Conservation (phyloP, 2,329 filamentous ascomycete species). For the Colletotrichum horii region DNA sequence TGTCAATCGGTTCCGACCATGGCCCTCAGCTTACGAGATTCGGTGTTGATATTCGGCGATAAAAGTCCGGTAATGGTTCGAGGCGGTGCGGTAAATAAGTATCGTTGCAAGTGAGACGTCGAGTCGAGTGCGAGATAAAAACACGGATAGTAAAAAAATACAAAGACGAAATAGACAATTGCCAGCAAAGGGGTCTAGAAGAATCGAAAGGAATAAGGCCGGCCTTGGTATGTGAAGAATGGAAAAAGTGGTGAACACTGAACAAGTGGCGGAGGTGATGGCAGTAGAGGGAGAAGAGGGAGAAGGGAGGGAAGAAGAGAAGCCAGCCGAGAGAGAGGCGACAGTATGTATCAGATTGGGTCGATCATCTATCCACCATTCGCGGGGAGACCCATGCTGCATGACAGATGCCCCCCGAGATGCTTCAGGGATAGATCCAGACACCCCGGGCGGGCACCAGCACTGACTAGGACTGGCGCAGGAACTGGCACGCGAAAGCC, state of each 20-base stretch:
- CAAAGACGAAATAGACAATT: slow-evolving; percentile 3
- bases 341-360: slow-evolving; percentile 25
- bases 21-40: slow-evolving; percentile 1
- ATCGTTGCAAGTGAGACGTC: not conserved
- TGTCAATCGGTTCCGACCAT: slow-evolving; percentile 18
- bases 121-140: not conserved
- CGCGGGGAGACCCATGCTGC: slow-evolving; percentile 23
- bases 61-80: not conserved
- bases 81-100: not conserved
- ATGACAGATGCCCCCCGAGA: slow-evolving; percentile 18
- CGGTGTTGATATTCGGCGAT: not conserved
- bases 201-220: slow-evolving; percentile 21
- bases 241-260: slow-evolving; percentile 10
- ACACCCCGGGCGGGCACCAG: slow-evolving; percentile 20
- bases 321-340: slow-evolving; percentile 16
- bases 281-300: slow-evolving; percentile 7
- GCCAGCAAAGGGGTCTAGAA: slow-evolving; percentile 20
- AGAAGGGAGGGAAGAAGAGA: slow-evolving; percentile 1
- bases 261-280: not conserved
- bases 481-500: slow-evolving; percentile 22
- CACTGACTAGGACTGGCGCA: slow-evolving; percentile 22
- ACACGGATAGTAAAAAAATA: not conserved
- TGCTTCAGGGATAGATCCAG: slow-evolving; percentile 21
- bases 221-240: slow-evolving; percentile 20
- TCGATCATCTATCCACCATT: slow-evolving; percentile 20